A percentile compares a stretch with the other conserved stretches of the same genome.
These are phyloP conservation scores for Boletellus sp. DNA, from an alignment of 768 basidiomycete species.

Conservation along the genomic window DNA sequence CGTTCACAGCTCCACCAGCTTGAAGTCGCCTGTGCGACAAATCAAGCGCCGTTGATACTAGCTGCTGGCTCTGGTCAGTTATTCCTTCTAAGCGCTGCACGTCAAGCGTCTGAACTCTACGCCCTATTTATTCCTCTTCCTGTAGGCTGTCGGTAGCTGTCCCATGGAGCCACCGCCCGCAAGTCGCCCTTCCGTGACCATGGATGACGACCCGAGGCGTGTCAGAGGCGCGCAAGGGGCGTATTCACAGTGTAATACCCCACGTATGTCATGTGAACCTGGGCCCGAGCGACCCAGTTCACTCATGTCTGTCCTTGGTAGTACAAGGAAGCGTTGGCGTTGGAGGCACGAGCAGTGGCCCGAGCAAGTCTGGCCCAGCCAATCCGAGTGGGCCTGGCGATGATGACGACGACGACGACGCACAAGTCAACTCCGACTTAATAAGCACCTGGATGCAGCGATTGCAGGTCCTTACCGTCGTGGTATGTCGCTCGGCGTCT, in stretches of 20 bases:
- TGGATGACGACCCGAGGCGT: constrained; percentile 1
- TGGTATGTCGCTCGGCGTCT: constrained; percentile 17
- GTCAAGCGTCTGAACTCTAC: neutral
- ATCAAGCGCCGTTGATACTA: neutral
- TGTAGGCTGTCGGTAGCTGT: neutral
- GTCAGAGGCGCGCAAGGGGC: neutral
- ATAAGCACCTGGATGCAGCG: constrained; percentile 25
- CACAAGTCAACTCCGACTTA: constrained; percentile 15
- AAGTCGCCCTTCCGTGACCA: neutral
- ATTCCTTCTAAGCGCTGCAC: neutral
- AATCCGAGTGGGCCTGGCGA: neutral
- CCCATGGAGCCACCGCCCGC: constrained; percentile 2
- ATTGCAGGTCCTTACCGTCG: constrained; percentile 26
- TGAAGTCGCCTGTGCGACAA: neutral
- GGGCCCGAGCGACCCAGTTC: neutral
- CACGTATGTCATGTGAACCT: constrained; percentile 14
- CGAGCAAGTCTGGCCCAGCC: constrained; percentile 6
- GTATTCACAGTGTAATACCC: constrained; percentile 2
- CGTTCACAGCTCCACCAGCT: neutral
- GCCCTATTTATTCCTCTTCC: neutral
- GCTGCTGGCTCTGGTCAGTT: constrained; percentile 7
- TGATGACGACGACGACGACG: constrained; percentile 12
- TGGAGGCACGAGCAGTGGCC: constrained; percentile 5
- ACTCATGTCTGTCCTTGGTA: constrained; percentile 3
- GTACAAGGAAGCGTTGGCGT: neutral